A percentile compares a stretch with the other conserved stretches of the same genome.
These are phyloP conservation scores for Thielaviopsis ethacetica DNA, from an alignment of 2,329 filamentous ascomycete genomes.

Conservation along the genomic window DNA sequence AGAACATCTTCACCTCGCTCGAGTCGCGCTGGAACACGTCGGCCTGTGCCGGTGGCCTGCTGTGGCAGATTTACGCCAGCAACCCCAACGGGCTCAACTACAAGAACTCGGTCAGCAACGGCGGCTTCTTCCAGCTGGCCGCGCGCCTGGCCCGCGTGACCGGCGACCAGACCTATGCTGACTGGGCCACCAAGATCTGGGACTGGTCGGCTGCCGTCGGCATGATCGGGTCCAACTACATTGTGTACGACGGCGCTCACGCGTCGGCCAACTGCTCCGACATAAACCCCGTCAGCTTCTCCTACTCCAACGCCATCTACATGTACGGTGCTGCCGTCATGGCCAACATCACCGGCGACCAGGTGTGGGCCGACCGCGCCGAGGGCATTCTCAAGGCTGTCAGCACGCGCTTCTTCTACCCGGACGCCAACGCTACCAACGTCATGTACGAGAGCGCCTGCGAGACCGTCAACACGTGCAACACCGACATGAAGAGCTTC, in stretches of 20 bases:
- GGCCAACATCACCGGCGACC: constrained; percentile 40
- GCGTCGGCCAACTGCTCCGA: constrained; percentile 35
- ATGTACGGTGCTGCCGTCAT: constrained; percentile 48
- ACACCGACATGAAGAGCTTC: constrained; percentile 48
- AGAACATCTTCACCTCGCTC: constrained; percentile 59
- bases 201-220: constrained; percentile 44
- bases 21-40: constrained; percentile 51
- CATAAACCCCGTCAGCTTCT: constrained; percentile 41
- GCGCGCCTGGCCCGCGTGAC: constrained; percentile 58
- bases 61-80: constrained; percentile 66
- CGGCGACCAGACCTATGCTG: constrained; percentile 45
- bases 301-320: constrained; percentile 49
- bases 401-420: constrained; percentile 34
- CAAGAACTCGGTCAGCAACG: constrained; percentile 66
- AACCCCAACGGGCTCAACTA: constrained; percentile 64
- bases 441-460: constrained; percentile 54
- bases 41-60: constrained; percentile 53
- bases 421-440: constrained; percentile 33
- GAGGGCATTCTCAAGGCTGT: constrained; percentile 34
- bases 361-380: constrained; percentile 37
- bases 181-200: constrained; percentile 52
- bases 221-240: constrained; percentile 37
- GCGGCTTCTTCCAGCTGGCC: constrained; percentile 67
- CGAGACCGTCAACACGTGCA: constrained; percentile 39
- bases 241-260: constrained; percentile 47